phyloP scores from a whole-genome alignment of 331 rosid species.

The Acacia concinna region DNA sequence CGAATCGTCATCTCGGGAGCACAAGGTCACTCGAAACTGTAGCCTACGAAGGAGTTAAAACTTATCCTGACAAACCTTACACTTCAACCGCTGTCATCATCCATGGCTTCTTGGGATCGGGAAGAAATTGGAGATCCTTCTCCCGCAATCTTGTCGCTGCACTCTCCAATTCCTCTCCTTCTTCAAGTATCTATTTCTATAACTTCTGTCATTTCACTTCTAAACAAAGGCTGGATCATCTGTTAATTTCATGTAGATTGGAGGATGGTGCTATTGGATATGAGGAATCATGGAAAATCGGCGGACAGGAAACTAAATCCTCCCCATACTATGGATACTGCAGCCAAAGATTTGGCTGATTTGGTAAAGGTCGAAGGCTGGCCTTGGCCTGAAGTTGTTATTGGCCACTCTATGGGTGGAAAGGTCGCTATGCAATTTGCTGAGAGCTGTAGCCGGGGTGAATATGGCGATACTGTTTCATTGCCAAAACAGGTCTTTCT shows the following conservation, averaged over 20 bases:
- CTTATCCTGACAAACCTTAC: slow-evolving; percentile 52
- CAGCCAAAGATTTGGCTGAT: slow-evolving; percentile 80
- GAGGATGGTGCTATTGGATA: slow-evolving; percentile 86
- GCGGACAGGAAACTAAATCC: slow-evolving; percentile 57
- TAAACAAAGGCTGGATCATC: not conserved
- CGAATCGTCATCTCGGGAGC: slow-evolving; percentile 27
- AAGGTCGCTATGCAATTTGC: slow-evolving; percentile 77
- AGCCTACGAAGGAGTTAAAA: slow-evolving; percentile 77
- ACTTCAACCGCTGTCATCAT: slow-evolving; percentile 72
- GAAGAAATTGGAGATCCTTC: slow-evolving; percentile 86
- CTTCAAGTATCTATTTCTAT: slow-evolving; percentile 50
- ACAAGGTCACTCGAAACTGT: slow-evolving; percentile 51
- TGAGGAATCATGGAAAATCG: slow-evolving; percentile 87
- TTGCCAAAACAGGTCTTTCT: slow-evolving; percentile 79
- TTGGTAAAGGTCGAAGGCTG: slow-evolving; percentile 67
- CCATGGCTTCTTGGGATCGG: slow-evolving; percentile 87
- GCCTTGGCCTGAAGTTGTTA: slow-evolving; percentile 92
- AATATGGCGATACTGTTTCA: slow-evolving; percentile 60
- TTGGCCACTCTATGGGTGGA: slow-evolving; percentile 94
- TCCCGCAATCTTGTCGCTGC: slow-evolving; percentile 61
- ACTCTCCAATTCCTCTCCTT: slow-evolving; percentile 60
- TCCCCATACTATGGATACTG: slow-evolving; percentile 67
- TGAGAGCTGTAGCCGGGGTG: slow-evolving; percentile 62
- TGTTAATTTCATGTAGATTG: slow-evolving; percentile 45
- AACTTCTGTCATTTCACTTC: not conserved